These are phyloP conservation scores for Thelonectria blattea DNA, from an alignment of 2,329 filamentous ascomycete species.

Conservation along the genomic window DNA sequence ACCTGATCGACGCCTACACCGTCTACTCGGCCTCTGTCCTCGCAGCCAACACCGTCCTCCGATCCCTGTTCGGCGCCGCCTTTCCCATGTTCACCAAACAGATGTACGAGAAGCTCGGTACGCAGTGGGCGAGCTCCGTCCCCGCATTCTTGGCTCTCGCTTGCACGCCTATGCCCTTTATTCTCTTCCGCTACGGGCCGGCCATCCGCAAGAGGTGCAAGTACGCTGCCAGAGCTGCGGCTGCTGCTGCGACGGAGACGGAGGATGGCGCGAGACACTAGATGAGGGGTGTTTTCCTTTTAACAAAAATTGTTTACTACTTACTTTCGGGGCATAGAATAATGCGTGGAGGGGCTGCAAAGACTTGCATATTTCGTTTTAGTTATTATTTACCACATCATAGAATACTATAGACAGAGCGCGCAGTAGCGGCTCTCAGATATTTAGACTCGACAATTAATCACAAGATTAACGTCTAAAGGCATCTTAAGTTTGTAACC, in stretches of 20 bases:
- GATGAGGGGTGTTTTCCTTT: background rate
- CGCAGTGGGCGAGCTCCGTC: constrained; percentile 33
- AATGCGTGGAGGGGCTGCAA: background rate
- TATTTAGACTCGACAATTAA: background rate
- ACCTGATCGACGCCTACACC: constrained; percentile 73
- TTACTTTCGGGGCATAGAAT: background rate
- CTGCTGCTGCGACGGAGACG: constrained; percentile 14
- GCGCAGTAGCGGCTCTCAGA: background rate
- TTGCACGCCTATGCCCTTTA: constrained; percentile 33
- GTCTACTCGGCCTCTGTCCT: constrained; percentile 79
- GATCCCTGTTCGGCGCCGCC: constrained; percentile 32
- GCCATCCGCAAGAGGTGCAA: constrained; percentile 31
- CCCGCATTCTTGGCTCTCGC: constrained; percentile 33
- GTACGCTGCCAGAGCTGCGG: constrained; percentile 31
- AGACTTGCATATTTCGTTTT: background rate
- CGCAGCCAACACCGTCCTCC: constrained; percentile 55
- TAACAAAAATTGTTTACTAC: background rate
- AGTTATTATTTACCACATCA: background rate
- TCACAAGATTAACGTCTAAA: background rate
- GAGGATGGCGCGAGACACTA: background rate
- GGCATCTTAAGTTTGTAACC: background rate
- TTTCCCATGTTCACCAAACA: constrained; percentile 36
- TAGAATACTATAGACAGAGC: background rate
- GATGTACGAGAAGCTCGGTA: constrained; percentile 36
- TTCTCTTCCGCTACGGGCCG: constrained; percentile 31